Base-by-base conservation (phyloP, 2,329 filamentous ascomycete species). In the Arthroderma sp. region DNA sequence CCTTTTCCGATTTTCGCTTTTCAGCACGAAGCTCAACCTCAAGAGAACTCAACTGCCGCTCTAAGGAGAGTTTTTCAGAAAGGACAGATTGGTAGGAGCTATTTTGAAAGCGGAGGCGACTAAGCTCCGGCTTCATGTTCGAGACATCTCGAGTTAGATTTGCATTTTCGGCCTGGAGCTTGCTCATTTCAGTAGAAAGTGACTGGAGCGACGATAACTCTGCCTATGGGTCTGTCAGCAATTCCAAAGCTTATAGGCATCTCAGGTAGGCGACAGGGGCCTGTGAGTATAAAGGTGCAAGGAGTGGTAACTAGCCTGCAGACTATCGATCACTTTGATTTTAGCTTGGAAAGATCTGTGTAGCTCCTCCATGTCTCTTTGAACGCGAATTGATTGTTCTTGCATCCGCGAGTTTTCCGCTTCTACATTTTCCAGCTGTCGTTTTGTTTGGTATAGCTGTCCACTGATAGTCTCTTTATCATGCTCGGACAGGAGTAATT, bases 21-120 rank as follows among this genome's bases (percentile, higher is more conserved):
- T 93, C 88, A 63, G 87, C 88, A 62, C 90, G 88, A 1, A 95
- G 77, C 64, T 95, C 87, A 44, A 88, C 83, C 69, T 95, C 87
- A 1, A 91, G 71, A 1, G 85, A 83, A 66, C 80, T 85, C 28
- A 95, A 70, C 70, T 93, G 87, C 49, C 87, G 84, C 67, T 93
- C 85, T 13, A 96, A 73, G 1, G 85, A 79, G 49, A 91, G 77
- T 69, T 94, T 95, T 67, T 95, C 89, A 1, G 85, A 77, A 15
- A 94, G 76, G 9, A 88, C 74, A 1, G 80, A 78, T 65, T 90
- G 84, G 56, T 91, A 82, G 13, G 77, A 76, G 33, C 74, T 70
- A 19, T 75, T 76, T 67, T 86, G 82, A 5, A 78, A 74, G 61
- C 77, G 79, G 13, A 86, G 71, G 65, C 83, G 80, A 61, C 85